Base-by-base conservation (phyloP, 805 yeast genomes). In the Candida alai region DNA sequence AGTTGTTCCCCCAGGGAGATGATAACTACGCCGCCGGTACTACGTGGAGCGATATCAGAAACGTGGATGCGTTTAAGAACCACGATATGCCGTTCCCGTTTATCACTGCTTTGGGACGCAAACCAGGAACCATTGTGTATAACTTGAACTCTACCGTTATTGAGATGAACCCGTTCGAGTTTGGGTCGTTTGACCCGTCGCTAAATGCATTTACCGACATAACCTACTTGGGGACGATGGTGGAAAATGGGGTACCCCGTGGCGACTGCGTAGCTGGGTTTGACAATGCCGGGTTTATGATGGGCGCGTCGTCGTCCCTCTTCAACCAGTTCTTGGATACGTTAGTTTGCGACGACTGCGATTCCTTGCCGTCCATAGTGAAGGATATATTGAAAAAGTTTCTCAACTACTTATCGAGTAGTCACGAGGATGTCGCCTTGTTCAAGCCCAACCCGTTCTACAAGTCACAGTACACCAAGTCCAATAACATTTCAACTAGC, bases 1-100 rank as follows among this genome's bases (percentile, higher is more conserved):
- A 83, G 58, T 75, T 86, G 42, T 77, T 56, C 29, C 47, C 57
- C 6, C 35, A 42, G 26, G 56, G 53, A 1, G 24, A 38, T 6
- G 51, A 56, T 32, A 46, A 56, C 27, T 52, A 45, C 19, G 48
- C 51, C 6, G 37, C 45, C n/a, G 42, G 55, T 8, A 44, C 56
- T 9, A 44, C 60, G 7, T 63, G 62, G 58, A 55, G 65, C 3
- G 66, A 60, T 36, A 49, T 65, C 21, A 45, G 63, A 28, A 46
- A 52, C 30, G 31, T 45, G 25, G 27, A 36, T 2, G 36, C 47
- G 4, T 65, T 65, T 38, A 36, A 45, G 20, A 54, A 58, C 35
- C 62, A 62, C 34, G 60, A 63, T 8, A 62, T 61, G 62, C 71
- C 71, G 11, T 65, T 62, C 40, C 71, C 71, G 5, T 39, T 65